Conservation (phyloP, 2,329 filamentous ascomycete genomes). For the Raffaelea deltoideospora region DNA sequence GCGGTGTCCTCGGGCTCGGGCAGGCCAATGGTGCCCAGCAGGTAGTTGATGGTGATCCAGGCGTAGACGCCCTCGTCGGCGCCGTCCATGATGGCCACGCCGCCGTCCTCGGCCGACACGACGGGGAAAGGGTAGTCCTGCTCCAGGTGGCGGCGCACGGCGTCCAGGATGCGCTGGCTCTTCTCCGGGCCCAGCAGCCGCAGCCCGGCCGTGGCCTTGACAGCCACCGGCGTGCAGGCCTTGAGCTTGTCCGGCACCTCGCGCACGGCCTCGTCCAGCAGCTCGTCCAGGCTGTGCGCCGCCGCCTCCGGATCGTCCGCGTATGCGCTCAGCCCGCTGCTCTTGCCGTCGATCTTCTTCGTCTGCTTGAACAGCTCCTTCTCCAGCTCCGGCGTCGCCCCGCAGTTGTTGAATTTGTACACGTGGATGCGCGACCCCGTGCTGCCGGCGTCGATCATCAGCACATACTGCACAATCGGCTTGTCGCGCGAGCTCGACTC, state of each 20-base stretch:
- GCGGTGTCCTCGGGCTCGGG: slow-evolving; percentile 83
- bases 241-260: slow-evolving; percentile 79
- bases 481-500: slow-evolving; percentile 76
- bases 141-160: slow-evolving; percentile 74
- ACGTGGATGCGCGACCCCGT: slow-evolving; percentile 97
- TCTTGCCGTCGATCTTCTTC: slow-evolving; percentile 56
- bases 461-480: slow-evolving; percentile 88
- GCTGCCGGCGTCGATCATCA: slow-evolving; percentile 98
- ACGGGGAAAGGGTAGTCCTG: slow-evolving; percentile 89
- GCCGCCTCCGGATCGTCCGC: slow-evolving; percentile 73
- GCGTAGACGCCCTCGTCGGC: slow-evolving; percentile 95
- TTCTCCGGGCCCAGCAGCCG: slow-evolving; percentile 71
- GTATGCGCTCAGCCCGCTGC: slow-evolving; percentile 66
- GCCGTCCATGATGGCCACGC: slow-evolving; percentile 94
- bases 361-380: slow-evolving; percentile 89
- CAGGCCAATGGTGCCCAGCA: slow-evolving; percentile 91
- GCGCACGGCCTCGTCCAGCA: slow-evolving; percentile 75
- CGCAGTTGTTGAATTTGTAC: slow-evolving; percentile 99
- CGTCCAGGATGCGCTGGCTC: slow-evolving; percentile 69
- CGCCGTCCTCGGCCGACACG: slow-evolving; percentile 67
- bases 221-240: slow-evolving; percentile 85
- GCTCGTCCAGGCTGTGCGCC: slow-evolving; percentile 73
- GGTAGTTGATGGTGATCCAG: slow-evolving; percentile 98
- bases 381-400: slow-evolving; percentile 85
- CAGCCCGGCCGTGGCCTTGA: slow-evolving; percentile 92